A percentile compares a stretch with the other conserved stretches of the same genome.
phyloP scores from a whole-genome alignment of 164 flowering plant species.

The Malania oleifera region DNA sequence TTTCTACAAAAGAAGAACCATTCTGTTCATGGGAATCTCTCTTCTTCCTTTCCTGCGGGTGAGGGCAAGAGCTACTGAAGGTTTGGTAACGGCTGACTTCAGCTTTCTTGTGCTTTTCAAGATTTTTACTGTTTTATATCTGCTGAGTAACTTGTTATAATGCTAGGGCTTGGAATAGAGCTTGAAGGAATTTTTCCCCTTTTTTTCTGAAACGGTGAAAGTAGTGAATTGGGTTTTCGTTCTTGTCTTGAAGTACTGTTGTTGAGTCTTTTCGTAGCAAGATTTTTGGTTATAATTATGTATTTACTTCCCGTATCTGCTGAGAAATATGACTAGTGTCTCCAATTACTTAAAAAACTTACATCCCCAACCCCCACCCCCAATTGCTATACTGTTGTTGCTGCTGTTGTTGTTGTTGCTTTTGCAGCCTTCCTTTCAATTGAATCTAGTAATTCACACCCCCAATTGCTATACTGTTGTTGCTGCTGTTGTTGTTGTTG shows the following conservation, averaged over 20 bases:
- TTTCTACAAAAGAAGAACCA: slow-evolving; percentile 36
- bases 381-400: too few species aligned
- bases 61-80: slow-evolving; percentile 47
- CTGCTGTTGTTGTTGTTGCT: too few species aligned
- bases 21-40: slow-evolving; percentile 61
- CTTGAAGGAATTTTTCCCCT: neutral
- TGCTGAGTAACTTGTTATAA: neutral
- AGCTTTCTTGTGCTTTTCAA: neutral
- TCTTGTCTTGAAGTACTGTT: neutral
- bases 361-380: neutral
- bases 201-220: neutral
- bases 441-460: too few species aligned
- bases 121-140: neutral
- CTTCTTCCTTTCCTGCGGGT: slow-evolving; percentile 48
- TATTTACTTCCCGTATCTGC: too few species aligned
- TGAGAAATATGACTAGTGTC: too few species aligned
- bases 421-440: too few species aligned
- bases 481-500: too few species aligned
- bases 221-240: slow-evolving; percentile 13
- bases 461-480: too few species aligned
- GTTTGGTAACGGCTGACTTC: slow-evolving; percentile 28
- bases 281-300: neutral
- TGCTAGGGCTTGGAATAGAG: neutral
- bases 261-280: neutral
- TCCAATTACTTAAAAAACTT: too few species aligned